These are phyloP conservation scores for Cordyceps tenuipes DNA, from an alignment of 2,329 filamentous ascomycete genomes.

Conservation along the genomic window DNA sequence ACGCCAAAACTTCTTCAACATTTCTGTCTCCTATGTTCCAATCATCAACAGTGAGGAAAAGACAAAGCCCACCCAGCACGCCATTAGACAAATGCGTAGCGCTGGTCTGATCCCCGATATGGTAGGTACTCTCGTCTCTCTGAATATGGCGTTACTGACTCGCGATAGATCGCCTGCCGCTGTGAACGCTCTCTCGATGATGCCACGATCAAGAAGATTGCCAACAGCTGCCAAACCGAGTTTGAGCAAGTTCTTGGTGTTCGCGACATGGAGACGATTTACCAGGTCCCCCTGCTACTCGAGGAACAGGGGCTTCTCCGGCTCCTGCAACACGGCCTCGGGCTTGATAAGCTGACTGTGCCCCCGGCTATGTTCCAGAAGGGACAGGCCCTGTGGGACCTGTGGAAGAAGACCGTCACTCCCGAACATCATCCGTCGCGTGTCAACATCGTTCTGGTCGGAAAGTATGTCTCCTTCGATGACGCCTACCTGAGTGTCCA, in stretches of 20 bases:
- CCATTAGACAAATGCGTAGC: conserved; percentile 75
- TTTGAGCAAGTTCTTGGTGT: conserved; percentile 81
- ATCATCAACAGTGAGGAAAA: conserved; percentile 62
- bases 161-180: conserved; percentile 75
- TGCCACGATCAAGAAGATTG: conserved; percentile 76
- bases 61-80: conserved; percentile 93
- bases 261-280: conserved; percentile 79
- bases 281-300: conserved; percentile 90
- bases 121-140: conserved; percentile 31
- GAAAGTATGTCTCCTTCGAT: conserved; percentile 80
- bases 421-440: conserved; percentile 56
- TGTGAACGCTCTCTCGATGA: conserved; percentile 70
- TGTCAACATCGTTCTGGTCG: conserved; percentile 78
- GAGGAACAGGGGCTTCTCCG: conserved; percentile 68
- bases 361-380: conserved; percentile 47
- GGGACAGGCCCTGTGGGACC: conserved; percentile 63
- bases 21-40: conserved; percentile 83
- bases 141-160: neutral
- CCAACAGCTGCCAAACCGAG: conserved; percentile 81
- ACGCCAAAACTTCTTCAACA: conserved; percentile 75
- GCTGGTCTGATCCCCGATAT: conserved; percentile 67
- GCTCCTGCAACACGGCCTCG: conserved; percentile 57
- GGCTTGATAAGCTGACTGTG: conserved; percentile 50
- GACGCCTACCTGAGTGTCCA: conserved; percentile 80
- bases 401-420: conserved; percentile 67